phyloP scores from a whole-genome alignment of 768 basidiomycete species.

The Termitomyces sp. region DNA sequence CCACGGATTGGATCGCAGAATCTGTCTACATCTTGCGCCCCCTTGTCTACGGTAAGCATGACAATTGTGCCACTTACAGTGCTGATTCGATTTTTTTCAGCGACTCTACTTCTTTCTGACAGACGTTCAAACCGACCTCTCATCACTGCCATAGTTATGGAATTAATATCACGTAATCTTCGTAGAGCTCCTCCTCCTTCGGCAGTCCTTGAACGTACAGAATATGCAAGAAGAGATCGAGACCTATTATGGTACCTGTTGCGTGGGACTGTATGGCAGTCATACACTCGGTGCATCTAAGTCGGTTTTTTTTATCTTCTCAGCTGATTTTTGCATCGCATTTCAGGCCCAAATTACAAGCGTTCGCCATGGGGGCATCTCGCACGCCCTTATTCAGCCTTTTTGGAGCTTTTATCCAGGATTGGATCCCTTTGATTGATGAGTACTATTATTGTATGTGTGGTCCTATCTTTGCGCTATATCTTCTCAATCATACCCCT shows the following conservation, averaged over 20 bases:
- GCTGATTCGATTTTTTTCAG: constrained; percentile 19
- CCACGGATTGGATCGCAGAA: constrained; percentile 75
- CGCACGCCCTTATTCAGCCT: constrained; percentile 62
- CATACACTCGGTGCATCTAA: constrained; percentile 58
- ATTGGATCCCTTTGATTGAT: constrained; percentile 86
- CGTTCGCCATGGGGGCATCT: constrained; percentile 48
- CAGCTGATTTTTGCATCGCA: constrained; percentile 2
- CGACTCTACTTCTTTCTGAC: constrained; percentile 37
- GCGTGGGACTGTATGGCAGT: constrained; percentile 81
- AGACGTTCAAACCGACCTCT: constrained; percentile 57
- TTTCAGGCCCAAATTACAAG: constrained; percentile 66
- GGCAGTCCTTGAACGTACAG: constrained; percentile 60
- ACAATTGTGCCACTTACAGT: background rate
- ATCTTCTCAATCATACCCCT: background rate
- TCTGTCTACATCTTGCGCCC: constrained; percentile 67
- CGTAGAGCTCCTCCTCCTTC: constrained; percentile 62
- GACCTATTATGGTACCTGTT: constrained; percentile 82
- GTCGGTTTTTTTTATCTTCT: constrained; percentile 1
- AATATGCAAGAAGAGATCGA: constrained; percentile 79
- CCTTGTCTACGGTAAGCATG: constrained; percentile 62
- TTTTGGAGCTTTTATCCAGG: constrained; percentile 63
- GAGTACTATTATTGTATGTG: constrained; percentile 87
- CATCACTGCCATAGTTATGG: constrained; percentile 57
- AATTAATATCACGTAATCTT: constrained; percentile 69
- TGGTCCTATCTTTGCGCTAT: constrained; percentile 4